Base-by-base conservation (phyloP, 768 basidiomycete species). In the Boletus subcaerulescens region DNA sequence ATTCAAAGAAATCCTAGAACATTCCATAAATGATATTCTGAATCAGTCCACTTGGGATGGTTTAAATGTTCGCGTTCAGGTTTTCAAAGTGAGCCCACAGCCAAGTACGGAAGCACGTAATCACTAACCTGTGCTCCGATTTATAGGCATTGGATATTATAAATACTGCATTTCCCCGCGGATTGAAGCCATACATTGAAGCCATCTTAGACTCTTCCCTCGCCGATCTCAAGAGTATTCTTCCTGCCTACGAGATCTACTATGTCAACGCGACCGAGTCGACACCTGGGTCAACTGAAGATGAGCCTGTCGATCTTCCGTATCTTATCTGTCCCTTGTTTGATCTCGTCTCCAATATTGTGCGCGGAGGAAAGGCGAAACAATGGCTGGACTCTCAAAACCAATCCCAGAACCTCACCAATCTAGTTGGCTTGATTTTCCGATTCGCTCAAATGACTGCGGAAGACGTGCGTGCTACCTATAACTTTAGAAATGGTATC, bases 381-480 rank as follows among this genome's bases (percentile, higher is more conserved):
- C 77, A 77, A 3, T 88, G 91, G 82, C 80, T 93, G 47, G 74
- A 75, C 14, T 67, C 71, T 17, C 67, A 73, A 17, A 52, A 42
- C 24, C 59, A 58, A 48, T 38, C 41, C 2, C 40, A 31, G 24
- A 84, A 84, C 52, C 70, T 87, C 42, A 65, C 71, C 3, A 68
- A 75, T 8, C 66, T 91, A 38, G 71, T 90, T 26, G 69, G 74
- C 17, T 73, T 76, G 4, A 74, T 90, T 3, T 81, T 95, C 56
- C 80, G 76, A 20, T 91, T 87, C 70, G 77, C 83, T 14, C 92
- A 94, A 67, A 95, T 99, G 80, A 93, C 93, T 1, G 78, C 82
- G 15, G 92, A 96, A 54, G 91, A 98, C 66, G 94, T 93, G 65
- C 56, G 85, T 73, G 8, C 20, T 7, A 20, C 31, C 35, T 20